A percentile compares a stretch with the other conserved stretches of the same genome.
Conservation (phyloP, 805 yeast species). For the Candida alai region DNA sequence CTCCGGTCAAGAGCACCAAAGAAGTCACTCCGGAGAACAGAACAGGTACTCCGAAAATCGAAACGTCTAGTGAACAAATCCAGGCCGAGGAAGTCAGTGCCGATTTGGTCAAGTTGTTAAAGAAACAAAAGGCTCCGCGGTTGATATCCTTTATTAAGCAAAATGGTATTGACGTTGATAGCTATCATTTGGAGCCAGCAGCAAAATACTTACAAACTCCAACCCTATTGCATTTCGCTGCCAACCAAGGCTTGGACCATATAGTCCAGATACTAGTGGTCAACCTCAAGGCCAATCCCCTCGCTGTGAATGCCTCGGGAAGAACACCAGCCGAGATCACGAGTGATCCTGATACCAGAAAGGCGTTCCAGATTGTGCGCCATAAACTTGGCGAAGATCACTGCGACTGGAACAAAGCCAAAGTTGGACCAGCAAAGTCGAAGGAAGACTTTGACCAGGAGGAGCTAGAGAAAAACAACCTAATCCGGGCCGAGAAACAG, state of each 20-base stretch:
- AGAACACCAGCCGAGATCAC: constrained; percentile 71
- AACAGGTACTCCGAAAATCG: constrained; percentile 12
- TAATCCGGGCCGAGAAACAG: constrained; percentile 37
- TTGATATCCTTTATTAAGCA: constrained; percentile 58
- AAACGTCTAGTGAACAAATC: constrained; percentile 13
- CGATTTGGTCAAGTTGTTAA: constrained; percentile 57
- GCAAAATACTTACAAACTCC: constrained; percentile 54
- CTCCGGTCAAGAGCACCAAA: constrained; percentile 11
- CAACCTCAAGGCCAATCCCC: constrained; percentile 69
- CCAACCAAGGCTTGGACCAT: constrained; percentile 62
- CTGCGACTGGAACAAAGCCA: constrained; percentile 68
- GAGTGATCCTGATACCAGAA: constrained; percentile 40
- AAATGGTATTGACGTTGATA: constrained; percentile 49
- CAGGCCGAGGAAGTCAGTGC: constrained; percentile 45
- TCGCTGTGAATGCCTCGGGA: constrained; percentile 47
- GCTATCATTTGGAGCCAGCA: constrained; percentile 51
- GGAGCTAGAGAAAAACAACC: constrained; percentile 31
- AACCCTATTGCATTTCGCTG: constrained; percentile 74
- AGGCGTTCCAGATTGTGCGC: constrained; percentile 68
- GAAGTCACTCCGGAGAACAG: constrained; percentile 15
- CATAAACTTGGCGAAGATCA: constrained; percentile 60
- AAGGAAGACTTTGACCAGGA: constrained; percentile 52
- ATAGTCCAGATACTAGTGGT: constrained; percentile 62
- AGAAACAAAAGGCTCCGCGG: constrained; percentile 75
- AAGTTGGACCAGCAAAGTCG: constrained; percentile 57